Evolutionary conservation across 2,329 filamentous ascomycete genomes (phyloP), one percentile per base, ranked within the genome.

Genomic region (Trichothecium sympodiale): DNA sequence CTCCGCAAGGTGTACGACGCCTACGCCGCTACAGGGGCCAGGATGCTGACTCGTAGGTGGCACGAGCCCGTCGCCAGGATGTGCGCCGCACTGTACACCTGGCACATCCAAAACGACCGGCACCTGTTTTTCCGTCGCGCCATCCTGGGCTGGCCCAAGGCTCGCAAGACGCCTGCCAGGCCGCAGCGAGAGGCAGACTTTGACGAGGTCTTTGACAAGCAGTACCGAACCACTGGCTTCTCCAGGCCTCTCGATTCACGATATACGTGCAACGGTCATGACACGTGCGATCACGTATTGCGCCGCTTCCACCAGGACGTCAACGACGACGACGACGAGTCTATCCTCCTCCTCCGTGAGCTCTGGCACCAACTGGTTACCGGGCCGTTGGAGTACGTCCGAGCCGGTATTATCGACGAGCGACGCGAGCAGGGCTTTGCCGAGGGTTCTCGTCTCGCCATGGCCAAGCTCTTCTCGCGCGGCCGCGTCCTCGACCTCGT

Each of bases 91-190:
- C 35, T 55, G 8, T 54, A 54, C 27, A 50, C 49, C 10, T 54
- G 51, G 51, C 51, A 54, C 31, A 54, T 54, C 2, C 48, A 52
- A 8, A 54, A 54, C 17, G 52, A 54, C 36, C 41, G 51, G 4
- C 51, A 54, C n/a, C 41, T 53, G 42, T 54, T 53, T 38, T 40
- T 54, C 17, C 52, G 51, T 3, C 52, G 51, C 14, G 52, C 51
- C 1, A 5, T 54, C 0, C 23, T 55, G 9, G 51, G 51, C 12
- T 54, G 50, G 48, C 32, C 38, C 7, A 54, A 51, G 35, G 49
- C 51, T 2, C 45, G 51, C 2, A 53, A 53, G 33, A 35, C 42
- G 3, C 47, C 48, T 4, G 42, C 47, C 4, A 33, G 35, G 17
- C 31, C 31, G 4, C 49, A 48, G 20, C 34, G 44, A 3, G 51